Evolutionary conservation across 805 yeast genomes (phyloP).

Genomic region (Suhomyces prunicola): DNA sequence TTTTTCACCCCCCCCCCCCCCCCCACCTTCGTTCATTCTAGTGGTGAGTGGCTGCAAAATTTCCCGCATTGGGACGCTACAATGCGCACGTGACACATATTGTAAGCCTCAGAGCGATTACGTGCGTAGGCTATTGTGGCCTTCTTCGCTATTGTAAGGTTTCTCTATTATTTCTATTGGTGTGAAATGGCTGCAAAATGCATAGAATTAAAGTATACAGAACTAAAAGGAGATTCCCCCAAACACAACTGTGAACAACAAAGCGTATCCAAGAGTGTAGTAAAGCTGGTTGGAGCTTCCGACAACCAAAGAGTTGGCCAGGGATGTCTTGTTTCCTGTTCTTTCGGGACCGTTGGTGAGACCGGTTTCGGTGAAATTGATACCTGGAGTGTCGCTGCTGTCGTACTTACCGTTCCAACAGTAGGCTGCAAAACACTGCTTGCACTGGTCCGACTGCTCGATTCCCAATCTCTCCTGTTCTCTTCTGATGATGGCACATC

Average conservation of each 20-base stretch:
- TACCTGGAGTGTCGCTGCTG: conserved; percentile 13
- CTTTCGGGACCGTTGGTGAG: conserved; percentile 27
- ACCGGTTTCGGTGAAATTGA: conserved; percentile 42
- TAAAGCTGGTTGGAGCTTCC: conserved; percentile 7
- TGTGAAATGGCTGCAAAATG: not conserved
- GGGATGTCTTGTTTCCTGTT: conserved; percentile 18
- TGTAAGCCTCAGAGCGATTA: too few relatives aligned
- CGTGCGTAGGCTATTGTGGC: not conserved
- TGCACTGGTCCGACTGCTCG: conserved; percentile 23
- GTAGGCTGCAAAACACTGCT: conserved; percentile 21
- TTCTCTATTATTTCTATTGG: too few relatives aligned
- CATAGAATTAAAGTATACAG: not conserved
- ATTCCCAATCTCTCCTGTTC: conserved; percentile 21
- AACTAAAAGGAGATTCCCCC: conserved; percentile 1
- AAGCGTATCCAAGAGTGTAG: not conserved
- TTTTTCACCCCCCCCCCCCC: too few relatives aligned
- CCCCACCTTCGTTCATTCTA: not conserved
- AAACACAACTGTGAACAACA: not conserved
- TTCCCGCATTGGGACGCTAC: not conserved
- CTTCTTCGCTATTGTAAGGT: too few relatives aligned
- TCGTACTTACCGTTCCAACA: conserved; percentile 25
- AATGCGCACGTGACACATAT: not conserved
- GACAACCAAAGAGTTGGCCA: conserved; percentile 15
- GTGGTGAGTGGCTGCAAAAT: not conserved
- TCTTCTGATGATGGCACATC: conserved; percentile 27